Evolutionary conservation across 73 alveolate species (phyloP).

Genomic region (Paramecium octaurelia): DNA sequence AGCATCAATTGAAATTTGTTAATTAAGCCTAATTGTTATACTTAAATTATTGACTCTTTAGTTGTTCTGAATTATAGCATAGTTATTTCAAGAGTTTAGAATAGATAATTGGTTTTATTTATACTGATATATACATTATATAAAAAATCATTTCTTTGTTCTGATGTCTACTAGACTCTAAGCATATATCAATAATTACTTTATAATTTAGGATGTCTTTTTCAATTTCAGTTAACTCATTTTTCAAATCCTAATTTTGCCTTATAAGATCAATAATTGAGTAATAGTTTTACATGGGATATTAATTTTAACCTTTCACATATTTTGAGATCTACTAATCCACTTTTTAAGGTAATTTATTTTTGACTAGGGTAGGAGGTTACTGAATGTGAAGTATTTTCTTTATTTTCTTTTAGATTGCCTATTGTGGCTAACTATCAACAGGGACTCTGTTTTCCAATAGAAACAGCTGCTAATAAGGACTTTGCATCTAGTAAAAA

Average conservation of each 20-base stretch:
- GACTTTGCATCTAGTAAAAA: not conserved
- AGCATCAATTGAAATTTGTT: too few relatives aligned
- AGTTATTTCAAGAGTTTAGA: not conserved
- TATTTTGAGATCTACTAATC: not conserved
- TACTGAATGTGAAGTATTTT: not conserved
- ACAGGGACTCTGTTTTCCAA: not conserved
- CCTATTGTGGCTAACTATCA: not conserved
- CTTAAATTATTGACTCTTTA: too few relatives aligned
- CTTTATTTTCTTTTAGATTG: not conserved
- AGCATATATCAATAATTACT: not conserved
- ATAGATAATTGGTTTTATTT: not conserved
- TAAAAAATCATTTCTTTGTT: not conserved
- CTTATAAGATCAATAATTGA: not conserved
- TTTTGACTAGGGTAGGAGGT: not conserved
- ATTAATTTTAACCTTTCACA: not conserved
- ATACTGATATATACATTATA: not conserved
- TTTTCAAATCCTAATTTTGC: not conserved
- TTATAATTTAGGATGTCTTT: not conserved
- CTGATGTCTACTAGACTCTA: not conserved
- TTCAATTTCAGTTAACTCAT: not conserved
- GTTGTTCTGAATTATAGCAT: not conserved
- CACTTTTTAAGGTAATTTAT: not conserved
- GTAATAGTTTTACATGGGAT: not conserved
- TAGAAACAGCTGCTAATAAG: not conserved
- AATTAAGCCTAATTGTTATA: too few relatives aligned